Evolutionary conservation across 306 rosid genomes (phyloP).

Genomic region (Vicia villosa): DNA sequence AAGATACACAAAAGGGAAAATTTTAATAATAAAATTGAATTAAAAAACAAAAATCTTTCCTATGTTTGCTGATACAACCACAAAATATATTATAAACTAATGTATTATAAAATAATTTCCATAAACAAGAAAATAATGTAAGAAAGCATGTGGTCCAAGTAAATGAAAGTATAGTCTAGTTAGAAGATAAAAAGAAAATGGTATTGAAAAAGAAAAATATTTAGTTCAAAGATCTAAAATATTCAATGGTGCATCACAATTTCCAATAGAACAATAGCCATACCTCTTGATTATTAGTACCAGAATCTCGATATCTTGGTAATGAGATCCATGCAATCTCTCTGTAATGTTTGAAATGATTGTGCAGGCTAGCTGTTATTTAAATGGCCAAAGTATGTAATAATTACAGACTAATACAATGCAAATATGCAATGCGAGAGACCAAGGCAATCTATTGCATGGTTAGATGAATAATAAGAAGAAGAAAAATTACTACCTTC

Average conservation of each 20-base stretch:
- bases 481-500: constrained; percentile 13
- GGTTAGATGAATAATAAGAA: not conserved
- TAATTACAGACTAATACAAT: not conserved
- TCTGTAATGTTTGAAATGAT: constrained; percentile 67
- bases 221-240: not conserved
- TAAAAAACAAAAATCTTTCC: too few species aligned
- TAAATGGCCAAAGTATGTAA: constrained; percentile 32
- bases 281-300: constrained; percentile 68
- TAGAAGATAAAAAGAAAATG: not conserved
- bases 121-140: not conserved
- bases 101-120: not conserved
- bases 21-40: too few species aligned
- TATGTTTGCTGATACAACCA: not conserved
- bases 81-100: not conserved
- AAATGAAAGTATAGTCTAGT: not conserved
- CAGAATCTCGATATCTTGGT: constrained; percentile 56
- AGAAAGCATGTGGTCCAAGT: not conserved
- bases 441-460: constrained; percentile 1
- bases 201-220: not conserved
- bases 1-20: too few species aligned
- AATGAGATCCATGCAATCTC: constrained; percentile 60
- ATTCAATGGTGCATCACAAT: not conserved
- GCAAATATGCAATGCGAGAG: not conserved
- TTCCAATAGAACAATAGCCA: constrained; percentile 25
- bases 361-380: constrained; percentile 56